A percentile compares a stretch with the other conserved stretches of the same genome.
phyloP scores from a whole-genome alignment of 2,329 filamentous ascomycete genomes.

The Davidsoniella eucalypti region DNA sequence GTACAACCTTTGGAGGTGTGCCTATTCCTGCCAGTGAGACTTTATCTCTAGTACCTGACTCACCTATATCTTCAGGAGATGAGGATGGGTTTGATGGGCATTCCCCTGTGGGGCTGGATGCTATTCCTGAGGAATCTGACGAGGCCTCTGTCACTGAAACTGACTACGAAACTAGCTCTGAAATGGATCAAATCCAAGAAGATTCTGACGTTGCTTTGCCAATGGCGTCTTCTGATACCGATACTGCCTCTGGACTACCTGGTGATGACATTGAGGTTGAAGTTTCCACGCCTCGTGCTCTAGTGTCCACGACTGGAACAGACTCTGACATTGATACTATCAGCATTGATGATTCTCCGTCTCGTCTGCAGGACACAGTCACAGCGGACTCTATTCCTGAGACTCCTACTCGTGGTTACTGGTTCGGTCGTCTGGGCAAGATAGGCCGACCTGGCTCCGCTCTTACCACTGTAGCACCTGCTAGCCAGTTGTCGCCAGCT shows the following conservation, averaged over 20 bases:
- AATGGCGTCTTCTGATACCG: not conserved
- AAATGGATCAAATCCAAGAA: not conserved
- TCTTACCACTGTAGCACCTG: not conserved
- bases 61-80: too few relatives aligned
- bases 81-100: too few relatives aligned
- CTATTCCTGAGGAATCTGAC: not conserved
- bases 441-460: not conserved
- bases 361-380: not conserved
- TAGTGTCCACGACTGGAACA: not conserved
- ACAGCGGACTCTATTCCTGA: not conserved
- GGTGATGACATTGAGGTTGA: not conserved
- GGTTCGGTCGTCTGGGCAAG: not conserved
- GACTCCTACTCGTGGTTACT: not conserved
- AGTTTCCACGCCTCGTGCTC: slow-evolving; percentile 2
- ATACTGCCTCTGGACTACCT: not conserved
- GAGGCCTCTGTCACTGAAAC: not conserved
- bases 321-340: slow-evolving; percentile 6
- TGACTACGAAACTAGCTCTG: slow-evolving; percentile 7
- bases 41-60: not conserved
- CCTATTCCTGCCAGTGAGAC: not conserved
- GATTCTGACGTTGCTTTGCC: not conserved
- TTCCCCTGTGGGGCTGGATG: not conserved
- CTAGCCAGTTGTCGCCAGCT: not conserved
- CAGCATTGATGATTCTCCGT: not conserved
- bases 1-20: too few relatives aligned